Base-by-base conservation (phyloP, 805 yeast genomes). In the Starmera caribaea region DNA sequence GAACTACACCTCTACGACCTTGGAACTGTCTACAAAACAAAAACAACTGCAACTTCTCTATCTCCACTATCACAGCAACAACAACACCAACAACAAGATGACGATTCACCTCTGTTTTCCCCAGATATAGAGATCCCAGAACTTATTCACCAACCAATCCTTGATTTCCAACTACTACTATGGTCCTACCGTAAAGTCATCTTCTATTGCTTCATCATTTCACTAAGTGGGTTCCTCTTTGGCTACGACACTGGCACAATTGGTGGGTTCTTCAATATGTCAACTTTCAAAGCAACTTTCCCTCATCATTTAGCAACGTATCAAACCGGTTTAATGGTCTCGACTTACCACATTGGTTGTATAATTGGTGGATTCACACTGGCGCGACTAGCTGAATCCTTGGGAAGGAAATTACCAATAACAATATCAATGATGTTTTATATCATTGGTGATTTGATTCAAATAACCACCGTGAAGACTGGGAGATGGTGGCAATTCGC, bases 241-340 rank as follows among this genome's bases (percentile, higher is more conserved):
- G 85, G 85, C 39, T 79, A 76, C 54, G 85, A 79, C 54, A 77
- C 85, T 1, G 86, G 85, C 42, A 68, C 78, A 38, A 77, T 79
- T 43, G 73, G 77, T 45, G 82, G 80, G 61, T 72, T 79, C 36
- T 57, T 79, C 65, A 84, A 74, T 44, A 79, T 79, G 86, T 55
- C 60, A 45, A 77, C 73, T 16, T 55, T 61, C n/a, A 41, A 52
- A n/a, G 48, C 50, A 7, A 53, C 56, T 33, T 40, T 47, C 38
- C 72, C 70, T 59, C 54, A 58, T 48, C 51, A 54, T 39, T 54
- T 71, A 34, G 59, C 72, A 5, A 62, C 65, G 41, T 62, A 62
- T 17, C 51, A 69, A 45, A 57, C 65, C 15, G 81, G 81, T n/a
- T 57, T 74, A 28, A 63, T 75, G 30, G 70, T 76, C 21, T 62